These are phyloP conservation scores for Cyberlindnera meyerae DNA, from an alignment of 805 yeast species.

Conservation along the genomic window DNA sequence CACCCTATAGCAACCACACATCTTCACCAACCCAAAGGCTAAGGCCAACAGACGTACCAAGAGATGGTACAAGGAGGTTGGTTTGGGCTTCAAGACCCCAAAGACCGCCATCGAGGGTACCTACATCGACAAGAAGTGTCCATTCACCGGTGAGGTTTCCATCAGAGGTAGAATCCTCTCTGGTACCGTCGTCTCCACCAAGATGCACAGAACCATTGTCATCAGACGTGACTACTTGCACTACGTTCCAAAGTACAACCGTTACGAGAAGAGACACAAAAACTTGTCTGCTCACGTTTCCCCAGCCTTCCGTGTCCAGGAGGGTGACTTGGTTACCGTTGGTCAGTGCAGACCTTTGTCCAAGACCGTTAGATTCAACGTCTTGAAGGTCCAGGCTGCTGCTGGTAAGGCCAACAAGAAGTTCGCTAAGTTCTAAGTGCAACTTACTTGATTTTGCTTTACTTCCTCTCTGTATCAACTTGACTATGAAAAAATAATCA, in stretches of 20 bases:
- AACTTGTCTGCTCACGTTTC: conserved; percentile 99
- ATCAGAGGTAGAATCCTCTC: conserved; percentile 99
- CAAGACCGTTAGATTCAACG: conserved; percentile 99
- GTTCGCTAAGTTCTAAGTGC: conserved; percentile 95
- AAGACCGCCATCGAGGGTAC: conserved; percentile 96
- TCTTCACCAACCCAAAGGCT: conserved; percentile 99
- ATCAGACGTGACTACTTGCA: conserved; percentile 99
- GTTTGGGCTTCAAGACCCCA: conserved; percentile 99
- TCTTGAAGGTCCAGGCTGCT: conserved; percentile 88
- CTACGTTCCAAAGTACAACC: conserved; percentile 99
- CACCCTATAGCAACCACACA: conserved; percentile 90
- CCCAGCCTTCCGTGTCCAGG: conserved; percentile 99
- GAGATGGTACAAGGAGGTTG: conserved; percentile 99
- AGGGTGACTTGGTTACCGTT: conserved; percentile 98
- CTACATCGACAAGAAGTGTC: conserved; percentile 99
- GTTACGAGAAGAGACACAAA: conserved; percentile 99
- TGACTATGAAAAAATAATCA: conserved; percentile 13
- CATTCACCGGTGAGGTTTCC: conserved; percentile 94
- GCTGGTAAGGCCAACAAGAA: conserved; percentile 86
- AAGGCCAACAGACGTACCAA: conserved; percentile 97
- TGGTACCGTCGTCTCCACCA: conserved; percentile 99
- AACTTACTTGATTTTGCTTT: too few relatives aligned
- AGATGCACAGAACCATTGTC: conserved; percentile 99
- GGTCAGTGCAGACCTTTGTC: conserved; percentile 99
- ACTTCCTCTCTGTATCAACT: conserved; percentile 3